A percentile compares a stretch with the other conserved stretches of the same genome.
These are phyloP conservation scores for Blastocystis sp. DNA, from an alignment of 352 stramenopile species.

Conservation along the genomic window DNA sequence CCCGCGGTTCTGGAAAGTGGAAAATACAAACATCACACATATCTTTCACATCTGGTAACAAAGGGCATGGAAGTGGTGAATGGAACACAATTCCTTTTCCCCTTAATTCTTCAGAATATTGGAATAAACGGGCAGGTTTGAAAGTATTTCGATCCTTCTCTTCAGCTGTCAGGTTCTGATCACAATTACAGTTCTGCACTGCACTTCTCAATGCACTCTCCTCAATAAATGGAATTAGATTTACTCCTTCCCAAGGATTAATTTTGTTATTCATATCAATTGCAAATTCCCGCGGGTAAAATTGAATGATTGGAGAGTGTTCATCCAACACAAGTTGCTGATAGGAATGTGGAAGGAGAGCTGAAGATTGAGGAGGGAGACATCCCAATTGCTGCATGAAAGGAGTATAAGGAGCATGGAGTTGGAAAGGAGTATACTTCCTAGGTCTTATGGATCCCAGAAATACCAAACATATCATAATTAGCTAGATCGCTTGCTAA, in stretches of 20 bases:
- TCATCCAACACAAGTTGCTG: slow-evolving; percentile 87
- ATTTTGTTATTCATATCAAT: slow-evolving; percentile 90
- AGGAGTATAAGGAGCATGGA: slow-evolving; percentile 89
- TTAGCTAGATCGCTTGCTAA: slow-evolving; percentile 86
- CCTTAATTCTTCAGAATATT: slow-evolving; percentile 75
- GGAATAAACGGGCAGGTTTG: slow-evolving; percentile 80
- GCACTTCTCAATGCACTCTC: slow-evolving; percentile 83
- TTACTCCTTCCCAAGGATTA: slow-evolving; percentile 98
- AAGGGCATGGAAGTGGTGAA: slow-evolving; percentile 27
- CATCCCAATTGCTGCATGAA: slow-evolving; percentile 97
- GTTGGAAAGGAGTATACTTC: slow-evolving; percentile 78
- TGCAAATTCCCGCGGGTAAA: slow-evolving; percentile 78
- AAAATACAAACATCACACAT: slow-evolving; percentile 14
- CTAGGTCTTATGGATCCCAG: slow-evolving; percentile 78
- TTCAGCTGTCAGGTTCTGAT: slow-evolving; percentile 81
- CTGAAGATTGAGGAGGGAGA: slow-evolving; percentile 86
- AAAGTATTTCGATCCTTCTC: slow-evolving; percentile 85
- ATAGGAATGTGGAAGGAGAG: slow-evolving; percentile 82
- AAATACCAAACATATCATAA: slow-evolving; percentile 8
- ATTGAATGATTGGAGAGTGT: slow-evolving; percentile 92
- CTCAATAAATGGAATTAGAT: slow-evolving; percentile 97
- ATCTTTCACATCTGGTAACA: slow-evolving; percentile 73
- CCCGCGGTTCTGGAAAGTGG: slow-evolving; percentile 10
- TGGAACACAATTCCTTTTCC: background rate
- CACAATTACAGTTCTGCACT: slow-evolving; percentile 85